Conservation (phyloP, 148 eudicot genomes). For the Spergularia bocconei region DNA sequence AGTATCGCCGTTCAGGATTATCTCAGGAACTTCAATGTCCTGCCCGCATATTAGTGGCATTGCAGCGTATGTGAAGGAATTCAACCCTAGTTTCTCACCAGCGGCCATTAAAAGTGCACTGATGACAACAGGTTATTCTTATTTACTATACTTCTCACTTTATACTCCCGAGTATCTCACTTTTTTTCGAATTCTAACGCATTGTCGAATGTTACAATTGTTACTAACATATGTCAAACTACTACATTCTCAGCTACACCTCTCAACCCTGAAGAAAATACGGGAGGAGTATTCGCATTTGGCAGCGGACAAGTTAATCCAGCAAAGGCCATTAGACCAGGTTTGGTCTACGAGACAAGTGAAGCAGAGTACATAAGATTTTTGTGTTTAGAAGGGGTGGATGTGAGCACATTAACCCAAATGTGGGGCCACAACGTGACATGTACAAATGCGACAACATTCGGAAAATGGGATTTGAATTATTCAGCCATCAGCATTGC, state of each 20-base stretch:
- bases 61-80: background rate
- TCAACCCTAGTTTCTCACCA: background rate
- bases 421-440: too few species aligned
- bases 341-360: background rate
- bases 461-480: background rate
- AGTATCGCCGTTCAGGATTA: background rate
- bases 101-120: slow-evolving; percentile 2
- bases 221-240: too few species aligned
- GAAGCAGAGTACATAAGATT: background rate
- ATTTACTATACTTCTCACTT: background rate
- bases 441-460: background rate
- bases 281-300: too few species aligned
- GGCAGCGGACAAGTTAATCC: too few species aligned
- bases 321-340: too few species aligned
- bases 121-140: background rate
- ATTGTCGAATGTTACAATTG: too few species aligned
- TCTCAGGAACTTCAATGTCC: background rate
- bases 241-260: too few species aligned
- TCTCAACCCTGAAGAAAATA: too few species aligned
- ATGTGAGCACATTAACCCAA: background rate
- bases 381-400: background rate
- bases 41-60: background rate
- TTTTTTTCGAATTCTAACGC: too few species aligned
- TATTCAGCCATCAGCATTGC: background rate
- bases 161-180: too few species aligned